These are phyloP conservation scores for Neoboletus magnificus DNA, from an alignment of 768 basidiomycete genomes.

Conservation along the genomic window DNA sequence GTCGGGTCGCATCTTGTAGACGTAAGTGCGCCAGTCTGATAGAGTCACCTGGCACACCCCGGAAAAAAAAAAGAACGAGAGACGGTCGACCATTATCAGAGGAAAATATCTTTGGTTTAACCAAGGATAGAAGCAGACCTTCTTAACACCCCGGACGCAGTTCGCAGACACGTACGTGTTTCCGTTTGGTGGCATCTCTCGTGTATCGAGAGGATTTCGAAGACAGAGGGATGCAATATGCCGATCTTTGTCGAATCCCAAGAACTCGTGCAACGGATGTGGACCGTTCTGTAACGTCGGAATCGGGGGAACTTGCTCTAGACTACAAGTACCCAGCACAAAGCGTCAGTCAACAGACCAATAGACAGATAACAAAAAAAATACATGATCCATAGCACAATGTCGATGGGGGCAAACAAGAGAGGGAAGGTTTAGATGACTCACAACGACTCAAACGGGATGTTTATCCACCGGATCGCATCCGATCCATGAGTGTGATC, in stretches of 20 bases:
- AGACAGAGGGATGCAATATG: slow-evolving; percentile 59
- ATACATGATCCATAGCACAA: background rate
- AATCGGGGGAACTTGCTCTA: slow-evolving; percentile 65
- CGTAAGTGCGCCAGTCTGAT: slow-evolving; percentile 53
- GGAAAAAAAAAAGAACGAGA: background rate
- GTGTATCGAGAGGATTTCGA: slow-evolving; percentile 61
- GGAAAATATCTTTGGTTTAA: background rate
- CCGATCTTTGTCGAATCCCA: slow-evolving; percentile 48
- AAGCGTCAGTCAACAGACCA: background rate
- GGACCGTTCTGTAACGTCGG: slow-evolving; percentile 55
- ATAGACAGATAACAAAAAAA: background rate
- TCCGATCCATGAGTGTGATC: slow-evolving; percentile 50
- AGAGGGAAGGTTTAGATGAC: slow-evolving; percentile 24
- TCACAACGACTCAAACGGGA: slow-evolving; percentile 84
- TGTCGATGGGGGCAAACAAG: background rate
- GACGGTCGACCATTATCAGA: background rate
- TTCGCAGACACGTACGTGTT: slow-evolving; percentile 52
- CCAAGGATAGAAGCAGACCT: slow-evolving; percentile 40
- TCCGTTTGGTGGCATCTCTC: slow-evolving; percentile 73
- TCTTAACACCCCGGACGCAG: slow-evolving; percentile 67
- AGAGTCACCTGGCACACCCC: slow-evolving; percentile 46
- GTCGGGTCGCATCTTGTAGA: slow-evolving; percentile 57
- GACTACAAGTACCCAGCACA: slow-evolving; percentile 33
- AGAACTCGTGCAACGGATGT: slow-evolving; percentile 59
- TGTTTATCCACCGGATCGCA: slow-evolving; percentile 59